Percentiles rank a stretch among this genome's conserved stretches.
These are phyloP conservation scores for Solanum pimpinellifolium DNA, from an alignment of 257 asterid genomes.

Conservation along the genomic window DNA sequence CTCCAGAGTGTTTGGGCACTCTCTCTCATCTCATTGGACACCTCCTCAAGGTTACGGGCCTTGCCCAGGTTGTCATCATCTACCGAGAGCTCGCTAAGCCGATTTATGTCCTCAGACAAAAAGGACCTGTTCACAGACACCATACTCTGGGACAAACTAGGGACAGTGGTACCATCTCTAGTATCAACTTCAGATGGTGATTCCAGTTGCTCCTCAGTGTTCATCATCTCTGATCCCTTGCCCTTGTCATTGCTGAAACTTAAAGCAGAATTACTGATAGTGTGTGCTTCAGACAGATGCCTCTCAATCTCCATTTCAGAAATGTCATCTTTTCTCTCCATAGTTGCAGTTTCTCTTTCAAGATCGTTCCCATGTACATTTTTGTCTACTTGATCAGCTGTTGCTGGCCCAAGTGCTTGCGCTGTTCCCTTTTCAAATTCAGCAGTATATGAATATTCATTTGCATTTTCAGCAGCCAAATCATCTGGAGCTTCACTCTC, in stretches of 20 bases:
- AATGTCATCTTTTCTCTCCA: conserved; percentile 24
- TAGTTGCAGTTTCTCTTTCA: conserved; percentile 29
- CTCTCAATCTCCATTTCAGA: conserved; percentile 40
- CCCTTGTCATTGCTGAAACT: conserved; percentile 17
- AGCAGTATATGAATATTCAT: conserved; percentile 82
- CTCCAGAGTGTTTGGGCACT: conserved; percentile 68
- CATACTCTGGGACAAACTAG: conserved; percentile 29
- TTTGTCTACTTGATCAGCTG: conserved; percentile 62
- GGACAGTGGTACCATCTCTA: conserved; percentile 12
- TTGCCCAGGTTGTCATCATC: conserved; percentile 51
- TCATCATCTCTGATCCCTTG: conserved; percentile 14
- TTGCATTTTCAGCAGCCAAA: conserved; percentile 54
- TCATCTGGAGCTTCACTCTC: conserved; percentile 32
- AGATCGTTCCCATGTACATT: conserved; percentile 36
- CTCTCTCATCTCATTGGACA: conserved; percentile 34
- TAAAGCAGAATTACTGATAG: conserved; percentile 19
- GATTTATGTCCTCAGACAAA: conserved; percentile 38
- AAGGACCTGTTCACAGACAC: conserved; percentile 39
- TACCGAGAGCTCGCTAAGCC: conserved; percentile 17
- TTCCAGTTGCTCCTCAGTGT: conserved; percentile 30
- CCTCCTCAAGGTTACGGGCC: conserved; percentile 27
- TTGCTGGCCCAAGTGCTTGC: conserved; percentile 97
- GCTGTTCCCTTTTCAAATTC: conserved; percentile 77
- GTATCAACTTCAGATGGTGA: conserved; percentile 27
- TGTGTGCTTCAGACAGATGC: conserved; percentile 24